These are phyloP conservation scores for Penicillium bovifimosum DNA, from an alignment of 495 filamentous ascomycete genomes.

Conservation along the genomic window DNA sequence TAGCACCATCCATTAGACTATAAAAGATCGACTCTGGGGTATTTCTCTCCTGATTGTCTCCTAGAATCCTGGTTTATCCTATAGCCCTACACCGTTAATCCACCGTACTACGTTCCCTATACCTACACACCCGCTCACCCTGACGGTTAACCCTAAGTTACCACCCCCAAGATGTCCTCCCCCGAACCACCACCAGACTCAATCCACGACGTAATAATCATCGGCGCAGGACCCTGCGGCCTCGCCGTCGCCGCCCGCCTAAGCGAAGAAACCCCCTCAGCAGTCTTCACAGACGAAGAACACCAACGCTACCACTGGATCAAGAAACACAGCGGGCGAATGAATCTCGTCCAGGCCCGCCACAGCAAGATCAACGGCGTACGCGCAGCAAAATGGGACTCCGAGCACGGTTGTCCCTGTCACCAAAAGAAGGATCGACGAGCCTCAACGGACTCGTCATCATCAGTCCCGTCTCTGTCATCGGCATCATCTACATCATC, in stretches of 20 bases:
- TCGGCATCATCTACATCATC: slow-evolving; percentile 22
- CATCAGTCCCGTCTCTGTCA: slow-evolving; percentile 23
- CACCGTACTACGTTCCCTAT: not conserved
- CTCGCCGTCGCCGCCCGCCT: slow-evolving; percentile 56
- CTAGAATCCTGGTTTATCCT: not conserved
- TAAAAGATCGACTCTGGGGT: no score
- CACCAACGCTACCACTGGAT: slow-evolving; percentile 63
- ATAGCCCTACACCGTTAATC: not conserved
- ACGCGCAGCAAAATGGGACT: slow-evolving; percentile 29
- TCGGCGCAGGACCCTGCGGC: slow-evolving; percentile 60
- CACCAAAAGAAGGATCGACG: slow-evolving; percentile 20
- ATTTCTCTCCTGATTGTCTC: no score
- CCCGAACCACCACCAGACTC: slow-evolving; percentile 3
- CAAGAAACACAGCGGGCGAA: slow-evolving; percentile 44
- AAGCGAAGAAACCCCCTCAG: slow-evolving; percentile 54
- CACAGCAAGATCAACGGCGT: slow-evolving; percentile 26
- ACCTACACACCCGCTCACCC: not conserved
- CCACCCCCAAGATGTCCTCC: not conserved
- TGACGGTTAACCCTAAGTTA: not conserved
- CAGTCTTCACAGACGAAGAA: slow-evolving; percentile 62
- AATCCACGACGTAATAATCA: slow-evolving; percentile 54
- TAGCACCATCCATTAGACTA: not conserved
- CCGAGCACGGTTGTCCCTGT: slow-evolving; percentile 7
- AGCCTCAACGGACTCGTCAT: slow-evolving; percentile 20
- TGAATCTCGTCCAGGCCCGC: slow-evolving; percentile 36